These are phyloP conservation scores for Phialophora expanda DNA, from an alignment of 2,329 filamentous ascomycete species.

Conservation along the genomic window DNA sequence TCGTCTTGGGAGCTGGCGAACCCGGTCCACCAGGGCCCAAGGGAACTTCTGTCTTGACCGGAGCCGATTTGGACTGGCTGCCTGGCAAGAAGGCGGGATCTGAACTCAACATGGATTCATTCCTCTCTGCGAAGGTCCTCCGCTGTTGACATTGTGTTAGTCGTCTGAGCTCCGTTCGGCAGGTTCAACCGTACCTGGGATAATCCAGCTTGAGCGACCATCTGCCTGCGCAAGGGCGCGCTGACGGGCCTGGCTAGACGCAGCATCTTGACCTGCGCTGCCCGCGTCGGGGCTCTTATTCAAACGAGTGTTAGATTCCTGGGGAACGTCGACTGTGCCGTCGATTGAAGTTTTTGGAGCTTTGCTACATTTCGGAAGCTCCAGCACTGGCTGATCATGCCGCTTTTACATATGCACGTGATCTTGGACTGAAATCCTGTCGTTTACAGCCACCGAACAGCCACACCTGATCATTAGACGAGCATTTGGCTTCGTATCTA, in stretches of 20 bases:
- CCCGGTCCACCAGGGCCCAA: slow-evolving; percentile 35
- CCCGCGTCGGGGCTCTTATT: slow-evolving; percentile 23
- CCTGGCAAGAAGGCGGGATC: slow-evolving; percentile 35
- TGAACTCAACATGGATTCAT: slow-evolving; percentile 36
- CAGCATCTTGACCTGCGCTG: slow-evolving; percentile 36
- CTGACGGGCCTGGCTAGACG: slow-evolving; percentile 37
- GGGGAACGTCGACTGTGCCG: slow-evolving; percentile 6
- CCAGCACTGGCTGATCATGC: slow-evolving; percentile 4
- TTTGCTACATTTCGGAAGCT: slow-evolving; percentile 19
- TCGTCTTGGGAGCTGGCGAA: slow-evolving; percentile 31
- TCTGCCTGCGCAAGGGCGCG: slow-evolving; percentile 33
- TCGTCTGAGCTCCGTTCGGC: slow-evolving; percentile 22
- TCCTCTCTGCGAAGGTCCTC: slow-evolving; percentile 36
- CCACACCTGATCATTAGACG: too few relatives aligned
- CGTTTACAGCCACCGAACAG: too few relatives aligned
- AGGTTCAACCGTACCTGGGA: slow-evolving; percentile 32
- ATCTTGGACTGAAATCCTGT: neutral
- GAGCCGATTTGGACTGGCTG: slow-evolving; percentile 25
- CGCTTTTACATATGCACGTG: slow-evolving; percentile 20
- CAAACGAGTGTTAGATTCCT: slow-evolving; percentile 21
- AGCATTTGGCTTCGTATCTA: neutral
- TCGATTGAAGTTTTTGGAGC: slow-evolving; percentile 23
- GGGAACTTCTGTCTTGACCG: slow-evolving; percentile 35
- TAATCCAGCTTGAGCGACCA: slow-evolving; percentile 33
- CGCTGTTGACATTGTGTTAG: slow-evolving; percentile 32